Conservation (phyloP, 2,329 filamentous ascomycete genomes). For the Ophiostoma ips region DNA sequence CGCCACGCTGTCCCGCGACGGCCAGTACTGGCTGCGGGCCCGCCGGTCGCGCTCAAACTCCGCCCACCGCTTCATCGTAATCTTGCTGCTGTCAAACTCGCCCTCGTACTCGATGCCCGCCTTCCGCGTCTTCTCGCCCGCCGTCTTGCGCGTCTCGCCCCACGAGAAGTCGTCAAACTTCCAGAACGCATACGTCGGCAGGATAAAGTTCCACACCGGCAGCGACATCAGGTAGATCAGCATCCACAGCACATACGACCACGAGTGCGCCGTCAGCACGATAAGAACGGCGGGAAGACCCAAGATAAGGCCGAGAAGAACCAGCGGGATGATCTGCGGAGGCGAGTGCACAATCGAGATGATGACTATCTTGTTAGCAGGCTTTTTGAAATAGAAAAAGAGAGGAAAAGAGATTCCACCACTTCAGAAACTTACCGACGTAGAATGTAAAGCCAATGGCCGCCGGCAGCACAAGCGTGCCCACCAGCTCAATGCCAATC, state of each 20-base stretch:
- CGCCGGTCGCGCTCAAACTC: conserved; percentile 72
- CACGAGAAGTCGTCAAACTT: conserved; percentile 99
- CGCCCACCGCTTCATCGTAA: conserved; percentile 97
- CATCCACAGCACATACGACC: conserved; percentile 94
- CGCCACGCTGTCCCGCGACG: conserved; percentile 36
- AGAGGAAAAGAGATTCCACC: too few species aligned
- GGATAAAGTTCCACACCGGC: conserved; percentile 93
- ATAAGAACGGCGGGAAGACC: conserved; percentile 88
- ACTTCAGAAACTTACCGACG: too few species aligned
- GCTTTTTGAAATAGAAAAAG: too few species aligned
- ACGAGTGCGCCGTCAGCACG: conserved; percentile 81
- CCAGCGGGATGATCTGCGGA: conserved; percentile 76
- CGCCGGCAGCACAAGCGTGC: conserved; percentile 85
- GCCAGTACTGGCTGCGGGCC: conserved; percentile 36
- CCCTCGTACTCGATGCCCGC: conserved; percentile 78
- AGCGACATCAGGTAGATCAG: conserved; percentile 84
- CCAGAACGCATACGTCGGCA: conserved; percentile 93
- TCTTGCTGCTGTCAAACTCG: conserved; percentile 96
- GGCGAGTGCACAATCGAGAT: conserved; percentile 67
- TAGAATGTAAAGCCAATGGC: conserved; percentile 97
- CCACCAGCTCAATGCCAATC: conserved; percentile 86
- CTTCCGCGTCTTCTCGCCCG: conserved; percentile 78
- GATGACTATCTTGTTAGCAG: too few species aligned
- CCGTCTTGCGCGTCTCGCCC: conserved; percentile 95
- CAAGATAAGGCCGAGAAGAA: conserved; percentile 79